Evolutionary conservation across 164 flowering plant species (phyloP), one percentile per base, ranked within the genome.

Genomic region (Nelumbo lutea): DNA sequence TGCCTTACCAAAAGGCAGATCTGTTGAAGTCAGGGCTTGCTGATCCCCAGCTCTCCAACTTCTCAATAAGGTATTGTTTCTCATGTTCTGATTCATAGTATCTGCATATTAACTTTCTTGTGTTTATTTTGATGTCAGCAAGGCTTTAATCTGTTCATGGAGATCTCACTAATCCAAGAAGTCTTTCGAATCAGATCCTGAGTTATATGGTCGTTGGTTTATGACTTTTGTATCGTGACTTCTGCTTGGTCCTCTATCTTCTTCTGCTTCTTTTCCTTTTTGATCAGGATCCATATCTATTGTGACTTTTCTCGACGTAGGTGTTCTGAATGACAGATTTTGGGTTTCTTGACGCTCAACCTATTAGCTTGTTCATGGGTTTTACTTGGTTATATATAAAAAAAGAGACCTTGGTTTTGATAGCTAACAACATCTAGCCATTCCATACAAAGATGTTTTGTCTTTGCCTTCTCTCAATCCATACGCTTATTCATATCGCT

Each of bases 51-150:
- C 81, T 67, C 61, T 82, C 87, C 68, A 80, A 72, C 14, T 92
- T 92, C 86, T 90, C 96, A 70, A 86, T 92, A 77, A 92, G 98
- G 98, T 92, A 79, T 39, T 27, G 4, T 42, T 9, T 51, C 52
- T 14, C 45, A 40, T 73, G 47, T 55, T 56, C 1, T 60, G 4
- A 10, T 53, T 9, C 15, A 11, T 46, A 1, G 14, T 53, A 53
- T 2, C 11, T 53, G 57, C 11, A 9, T 53, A 11, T 3, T 53
- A 3, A 1, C 14, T 2, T 53, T 0, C 42, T 11, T 62, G 6
- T 40, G 44, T 44, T 11, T 3, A 15, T 8, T 64, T 46, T 46
- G 53, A 53, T 53, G 57, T 13, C 15, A 53, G 3, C 57, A 53
- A 53, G 14, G 3, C 57, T 4, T 15, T 2, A 14, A 53, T 53